These are phyloP conservation scores for Casaregolazyma lundiana DNA, from an alignment of 1,139 yeast genomes.

Conservation along the genomic window DNA sequence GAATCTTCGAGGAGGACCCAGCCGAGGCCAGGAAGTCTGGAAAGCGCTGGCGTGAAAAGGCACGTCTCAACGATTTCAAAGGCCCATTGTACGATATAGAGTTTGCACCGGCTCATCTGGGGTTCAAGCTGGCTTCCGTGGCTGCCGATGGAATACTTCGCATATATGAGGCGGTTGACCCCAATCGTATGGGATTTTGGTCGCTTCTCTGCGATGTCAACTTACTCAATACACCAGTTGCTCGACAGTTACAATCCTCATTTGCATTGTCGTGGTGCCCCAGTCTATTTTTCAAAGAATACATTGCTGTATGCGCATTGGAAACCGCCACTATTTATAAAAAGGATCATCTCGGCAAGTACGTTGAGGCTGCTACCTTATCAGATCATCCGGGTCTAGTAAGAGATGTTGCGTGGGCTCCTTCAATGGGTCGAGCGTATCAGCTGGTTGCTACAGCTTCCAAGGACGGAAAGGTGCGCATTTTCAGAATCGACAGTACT, in stretches of 20 bases:
- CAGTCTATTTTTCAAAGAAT: slow-evolving; percentile 75
- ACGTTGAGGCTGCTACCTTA: slow-evolving; percentile 42
- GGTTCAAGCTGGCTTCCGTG: slow-evolving; percentile 77
- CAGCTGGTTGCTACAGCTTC: slow-evolving; percentile 93
- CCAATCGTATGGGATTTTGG: slow-evolving; percentile 82
- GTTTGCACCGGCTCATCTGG: slow-evolving; percentile 84
- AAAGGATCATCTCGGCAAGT: slow-evolving; percentile 41
- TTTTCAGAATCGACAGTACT: slow-evolving; percentile 57
- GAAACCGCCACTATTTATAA: slow-evolving; percentile 82
- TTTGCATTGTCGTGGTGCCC: slow-evolving; percentile 94
- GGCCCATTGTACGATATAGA: slow-evolving; percentile 88
- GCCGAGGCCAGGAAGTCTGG: slow-evolving; percentile 74
- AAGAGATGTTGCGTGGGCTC: slow-evolving; percentile 94
- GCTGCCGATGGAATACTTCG: slow-evolving; percentile 88
- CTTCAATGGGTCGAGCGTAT: slow-evolving; percentile 86
- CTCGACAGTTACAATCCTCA: slow-evolving; percentile 78
- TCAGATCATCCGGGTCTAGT: slow-evolving; percentile 83
- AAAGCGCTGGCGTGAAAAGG: slow-evolving; percentile 71
- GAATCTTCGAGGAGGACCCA: slow-evolving; percentile 85
- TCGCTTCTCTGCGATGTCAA: slow-evolving; percentile 58
- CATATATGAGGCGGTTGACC: slow-evolving; percentile 84
- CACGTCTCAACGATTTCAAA: slow-evolving; percentile 74
- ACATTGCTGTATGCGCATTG: slow-evolving; percentile 76
- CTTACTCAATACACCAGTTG: slow-evolving; percentile 66
- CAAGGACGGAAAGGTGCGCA: slow-evolving; percentile 86